These are phyloP conservation scores for Bruguiera gymnorhiza DNA, from an alignment of 345 rosid species.

Conservation along the genomic window DNA sequence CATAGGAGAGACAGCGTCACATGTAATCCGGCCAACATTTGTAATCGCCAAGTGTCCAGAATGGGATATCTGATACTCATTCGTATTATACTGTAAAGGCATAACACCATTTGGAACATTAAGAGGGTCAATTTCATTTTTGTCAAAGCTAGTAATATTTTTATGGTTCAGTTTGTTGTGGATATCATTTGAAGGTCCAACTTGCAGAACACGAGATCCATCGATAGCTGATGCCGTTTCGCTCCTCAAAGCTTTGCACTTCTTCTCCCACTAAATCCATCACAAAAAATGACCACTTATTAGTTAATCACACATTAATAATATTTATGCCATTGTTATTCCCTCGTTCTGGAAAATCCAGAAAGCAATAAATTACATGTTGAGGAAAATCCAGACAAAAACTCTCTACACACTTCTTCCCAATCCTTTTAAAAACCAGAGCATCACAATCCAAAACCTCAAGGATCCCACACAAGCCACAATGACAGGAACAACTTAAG, in stretches of 20 bases:
- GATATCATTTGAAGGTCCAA: slow-evolving; percentile 70
- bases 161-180: slow-evolving; percentile 49
- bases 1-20: slow-evolving; percentile 27
- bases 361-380: too few species aligned
- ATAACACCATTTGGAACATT: slow-evolving; percentile 56
- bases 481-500: not conserved
- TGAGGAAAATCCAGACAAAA: too few species aligned
- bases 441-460: not conserved
- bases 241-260: slow-evolving; percentile 47
- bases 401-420: not conserved
- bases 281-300: not conserved
- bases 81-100: slow-evolving; percentile 84
- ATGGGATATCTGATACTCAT: slow-evolving; percentile 81
- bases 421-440: not conserved
- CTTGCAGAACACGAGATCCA: slow-evolving; percentile 33
- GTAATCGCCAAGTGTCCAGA: slow-evolving; percentile 38
- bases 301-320: too few species aligned
- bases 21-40: slow-evolving; percentile 31
- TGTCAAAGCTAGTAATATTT: slow-evolving; percentile 47
- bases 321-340: too few species aligned
- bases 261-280: slow-evolving; percentile 63
- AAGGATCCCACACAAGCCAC: not conserved
- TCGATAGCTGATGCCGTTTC: slow-evolving; percentile 35
- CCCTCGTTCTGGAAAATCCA: too few species aligned
- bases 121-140: slow-evolving; percentile 37